A percentile compares a stretch with the other conserved stretches of the same genome.
Evolutionary conservation across 306 rosid species (phyloP).

Genomic region (Astragalus membranaceus): DNA sequence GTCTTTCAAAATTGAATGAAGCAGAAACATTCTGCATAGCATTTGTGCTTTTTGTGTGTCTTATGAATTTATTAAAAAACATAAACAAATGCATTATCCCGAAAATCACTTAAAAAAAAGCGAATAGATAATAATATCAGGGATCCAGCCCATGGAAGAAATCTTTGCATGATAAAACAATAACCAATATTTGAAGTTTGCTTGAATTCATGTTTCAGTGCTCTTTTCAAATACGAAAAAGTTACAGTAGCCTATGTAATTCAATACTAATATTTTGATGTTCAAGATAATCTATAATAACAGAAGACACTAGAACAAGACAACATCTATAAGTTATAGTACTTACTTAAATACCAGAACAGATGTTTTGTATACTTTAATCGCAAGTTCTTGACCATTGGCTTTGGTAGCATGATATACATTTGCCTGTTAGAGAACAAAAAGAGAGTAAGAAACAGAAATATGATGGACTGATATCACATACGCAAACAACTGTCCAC

Average conservation of each 20-base stretch:
- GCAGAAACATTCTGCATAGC: background rate
- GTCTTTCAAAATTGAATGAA: background rate
- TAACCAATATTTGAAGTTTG: background rate
- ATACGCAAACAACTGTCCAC: background rate
- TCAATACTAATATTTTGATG: background rate
- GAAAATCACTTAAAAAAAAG: background rate
- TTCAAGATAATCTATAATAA: background rate
- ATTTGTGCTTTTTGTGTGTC: background rate
- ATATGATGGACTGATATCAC: background rate
- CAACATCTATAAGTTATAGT: background rate
- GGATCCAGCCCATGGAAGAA: background rate
- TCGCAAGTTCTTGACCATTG: slow-evolving; percentile 75
- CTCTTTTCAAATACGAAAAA: background rate
- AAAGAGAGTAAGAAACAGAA: background rate
- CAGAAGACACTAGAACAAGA: slow-evolving; percentile 6
- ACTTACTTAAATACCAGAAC: slow-evolving; percentile 80
- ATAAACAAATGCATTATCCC: background rate
- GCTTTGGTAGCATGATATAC: slow-evolving; percentile 91
- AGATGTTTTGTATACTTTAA: slow-evolving; percentile 88
- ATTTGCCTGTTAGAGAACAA: slow-evolving; percentile 59
- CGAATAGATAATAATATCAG: background rate
- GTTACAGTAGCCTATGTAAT: background rate
- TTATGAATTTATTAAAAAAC: background rate
- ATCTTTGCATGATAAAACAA: background rate
- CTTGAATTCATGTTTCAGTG: background rate